phyloP scores from a whole-genome alignment of 2,329 filamentous ascomycete genomes.

The Ophiostoma sp. region DNA sequence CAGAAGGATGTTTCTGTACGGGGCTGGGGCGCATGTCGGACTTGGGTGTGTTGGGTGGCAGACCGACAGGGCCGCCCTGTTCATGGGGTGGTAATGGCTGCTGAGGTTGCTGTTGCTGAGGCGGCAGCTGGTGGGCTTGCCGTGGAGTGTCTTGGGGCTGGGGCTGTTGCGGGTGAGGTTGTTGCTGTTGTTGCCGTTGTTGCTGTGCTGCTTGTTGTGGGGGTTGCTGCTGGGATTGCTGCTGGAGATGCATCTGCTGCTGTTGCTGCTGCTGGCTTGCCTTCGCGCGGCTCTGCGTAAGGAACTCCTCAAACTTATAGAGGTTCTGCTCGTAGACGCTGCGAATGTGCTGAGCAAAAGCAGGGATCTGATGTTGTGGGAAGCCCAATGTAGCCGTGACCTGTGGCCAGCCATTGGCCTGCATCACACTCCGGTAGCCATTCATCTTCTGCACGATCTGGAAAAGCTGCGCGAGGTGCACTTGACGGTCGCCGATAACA shows the following conservation, averaged over 20 bases:
- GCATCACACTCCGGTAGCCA: conserved; percentile 68
- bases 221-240: conserved; percentile 34
- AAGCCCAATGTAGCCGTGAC: conserved; percentile 63
- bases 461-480: conserved; percentile 75
- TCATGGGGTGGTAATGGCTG: conserved; percentile 15
- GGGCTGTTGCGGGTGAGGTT: conserved; percentile 27
- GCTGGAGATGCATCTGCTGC: conserved; percentile 37
- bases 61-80: conserved; percentile 31
- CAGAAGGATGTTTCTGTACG: conserved; percentile 35
- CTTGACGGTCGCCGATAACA: conserved; percentile 63
- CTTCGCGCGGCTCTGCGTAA: conserved; percentile 50
- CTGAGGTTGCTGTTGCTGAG: conserved; percentile 19
- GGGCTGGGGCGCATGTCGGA: conserved; percentile 38
- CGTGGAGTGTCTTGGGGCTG: conserved; percentile 22
- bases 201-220: conserved; percentile 30
- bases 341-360: conserved; percentile 64
- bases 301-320: conserved; percentile 68
- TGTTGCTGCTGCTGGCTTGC: conserved; percentile 45
- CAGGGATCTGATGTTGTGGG: conserved; percentile 56
- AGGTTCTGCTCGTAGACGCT: conserved; percentile 72
- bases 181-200: conserved; percentile 40
- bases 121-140: conserved; percentile 20
- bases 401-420: conserved; percentile 65
- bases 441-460: conserved; percentile 69
- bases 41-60: conserved; percentile 41